Percentiles rank a stretch among this genome's conserved stretches.
These are phyloP conservation scores for Scheffersomyces illinoinensis DNA, from an alignment of 1,139 yeast genomes.

Conservation along the genomic window DNA sequence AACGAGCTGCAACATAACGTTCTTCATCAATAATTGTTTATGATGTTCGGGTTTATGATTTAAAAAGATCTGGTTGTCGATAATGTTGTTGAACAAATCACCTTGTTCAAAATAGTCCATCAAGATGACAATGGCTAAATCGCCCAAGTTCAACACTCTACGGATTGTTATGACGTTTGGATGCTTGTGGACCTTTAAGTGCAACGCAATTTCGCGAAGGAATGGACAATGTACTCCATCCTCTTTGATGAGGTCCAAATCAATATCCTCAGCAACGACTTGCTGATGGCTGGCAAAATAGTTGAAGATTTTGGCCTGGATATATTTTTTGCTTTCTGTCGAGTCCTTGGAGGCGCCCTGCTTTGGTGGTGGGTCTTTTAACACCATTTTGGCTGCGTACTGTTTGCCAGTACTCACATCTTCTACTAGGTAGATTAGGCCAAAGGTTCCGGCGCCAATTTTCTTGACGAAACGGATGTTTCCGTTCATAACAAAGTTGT, in stretches of 20 bases:
- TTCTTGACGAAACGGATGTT: conserved; percentile 50
- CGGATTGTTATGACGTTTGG: conserved; percentile 77
- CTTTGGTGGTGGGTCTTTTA: conserved; percentile 41
- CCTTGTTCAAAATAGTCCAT: conserved; percentile 86
- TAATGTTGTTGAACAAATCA: conserved; percentile 79
- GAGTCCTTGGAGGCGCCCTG: conserved; percentile 22
- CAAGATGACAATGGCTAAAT: conserved; percentile 61
- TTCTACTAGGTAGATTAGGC: conserved; percentile 73
- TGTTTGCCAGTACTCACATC: conserved; percentile 50
- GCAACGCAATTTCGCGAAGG: conserved; percentile 70
- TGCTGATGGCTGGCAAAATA: conserved; percentile 27
- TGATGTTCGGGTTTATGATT: conserved; percentile 35
- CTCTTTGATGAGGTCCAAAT: conserved; percentile 43
- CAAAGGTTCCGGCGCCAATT: conserved; percentile 91
- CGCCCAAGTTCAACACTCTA: conserved; percentile 61
- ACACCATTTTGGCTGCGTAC: conserved; percentile 74
- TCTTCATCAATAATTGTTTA: conserved; percentile 53
- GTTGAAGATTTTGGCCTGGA: conserved; percentile 29
- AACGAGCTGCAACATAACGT: conserved; percentile 72
- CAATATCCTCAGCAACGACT: conserved; percentile 29
- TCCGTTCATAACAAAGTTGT: conserved; percentile 36
- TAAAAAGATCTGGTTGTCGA: conserved; percentile 60
- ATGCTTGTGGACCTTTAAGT: conserved; percentile 72
- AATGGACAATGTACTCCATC: conserved; percentile 48
- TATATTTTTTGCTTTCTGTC: conserved; percentile 30